Base-by-base conservation (phyloP, 345 rosid genomes). In the Raphanus sativus region DNA sequence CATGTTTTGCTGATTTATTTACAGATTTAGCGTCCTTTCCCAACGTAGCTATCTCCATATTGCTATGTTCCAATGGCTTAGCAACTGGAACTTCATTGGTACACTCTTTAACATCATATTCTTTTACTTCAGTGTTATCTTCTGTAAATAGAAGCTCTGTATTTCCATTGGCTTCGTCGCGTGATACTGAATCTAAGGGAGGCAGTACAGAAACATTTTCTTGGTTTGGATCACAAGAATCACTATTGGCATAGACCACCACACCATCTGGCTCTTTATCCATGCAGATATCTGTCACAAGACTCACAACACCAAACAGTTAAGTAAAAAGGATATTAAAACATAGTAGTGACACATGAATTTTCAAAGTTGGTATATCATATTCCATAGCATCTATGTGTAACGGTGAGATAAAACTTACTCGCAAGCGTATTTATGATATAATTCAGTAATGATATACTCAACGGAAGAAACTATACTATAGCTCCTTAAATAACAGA, bases 101-200 rank as follows among this genome's bases (percentile, higher is more conserved):
- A 70, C 97, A 93, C 76, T 91, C 97, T 86, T 91, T 93, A 79
- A 93, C 92, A 64, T 85, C 97, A 34, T 85, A 90, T 45, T 88
- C 90, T 79, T 89, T 89, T 62, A 75, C 82, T 65, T 93, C 95
- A 8, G 72, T 48, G 74, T 87, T 84, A 84, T 86, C 93, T 82
- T 87, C 91, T 2, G 75, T 68, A 55, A 67, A 79, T 55, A 17
- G 87, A 16, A 73, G 73, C 82, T 84, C 89, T 38, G 91, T 70
- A 70, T 70, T 83, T 69, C 64, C 88, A 62, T 75, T 75, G 50
- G 81, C 81, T 6, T 87, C 84, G 67, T 86, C 88, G 36, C 74
- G 81, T 21, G 92, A 73, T 50, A 82, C 88, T 48, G 77, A 69
- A 71, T 71, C 86, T 48, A 80, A 77, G 30, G 61, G 71, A 75